These are phyloP conservation scores for Streptanthus diversifolius DNA, from an alignment of 345 rosid genomes.

Conservation along the genomic window DNA sequence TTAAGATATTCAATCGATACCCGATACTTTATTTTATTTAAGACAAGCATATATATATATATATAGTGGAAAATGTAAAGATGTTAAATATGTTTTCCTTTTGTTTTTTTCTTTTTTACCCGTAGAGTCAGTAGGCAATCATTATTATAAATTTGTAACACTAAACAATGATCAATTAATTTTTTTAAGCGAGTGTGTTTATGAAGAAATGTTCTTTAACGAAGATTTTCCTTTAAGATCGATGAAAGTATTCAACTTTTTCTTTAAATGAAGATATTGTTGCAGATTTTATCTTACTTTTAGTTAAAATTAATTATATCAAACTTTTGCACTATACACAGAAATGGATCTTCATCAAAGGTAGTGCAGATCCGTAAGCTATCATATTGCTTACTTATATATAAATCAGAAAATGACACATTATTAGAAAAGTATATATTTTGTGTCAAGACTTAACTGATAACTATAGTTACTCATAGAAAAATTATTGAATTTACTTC, in stretches of 20 bases:
- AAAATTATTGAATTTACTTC: constrained; percentile 2
- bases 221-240: constrained; percentile 11
- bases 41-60: not conserved
- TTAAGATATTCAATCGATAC: not conserved
- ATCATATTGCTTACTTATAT: constrained; percentile 21
- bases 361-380: constrained; percentile 36
- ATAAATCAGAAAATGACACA: constrained; percentile 26
- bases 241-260: constrained; percentile 28
- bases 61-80: constrained; percentile 3
- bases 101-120: constrained; percentile 23
- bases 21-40: constrained; percentile 20
- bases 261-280: constrained; percentile 23
- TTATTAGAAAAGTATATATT: not conserved
- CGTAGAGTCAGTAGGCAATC: constrained; percentile 23
- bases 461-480: not conserved
- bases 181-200: constrained; percentile 6
- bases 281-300: constrained; percentile 32
- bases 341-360: constrained; percentile 36
- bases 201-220: constrained; percentile 23
- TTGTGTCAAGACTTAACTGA: constrained; percentile 7
- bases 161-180: not conserved
- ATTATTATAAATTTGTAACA: not conserved
- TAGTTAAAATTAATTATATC: constrained; percentile 18
- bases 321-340: constrained; percentile 32
- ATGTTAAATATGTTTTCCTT: not conserved